Evolutionary conservation across 2,329 filamentous ascomycete genomes (phyloP).

Genomic region (Elsinoe batatas): DNA sequence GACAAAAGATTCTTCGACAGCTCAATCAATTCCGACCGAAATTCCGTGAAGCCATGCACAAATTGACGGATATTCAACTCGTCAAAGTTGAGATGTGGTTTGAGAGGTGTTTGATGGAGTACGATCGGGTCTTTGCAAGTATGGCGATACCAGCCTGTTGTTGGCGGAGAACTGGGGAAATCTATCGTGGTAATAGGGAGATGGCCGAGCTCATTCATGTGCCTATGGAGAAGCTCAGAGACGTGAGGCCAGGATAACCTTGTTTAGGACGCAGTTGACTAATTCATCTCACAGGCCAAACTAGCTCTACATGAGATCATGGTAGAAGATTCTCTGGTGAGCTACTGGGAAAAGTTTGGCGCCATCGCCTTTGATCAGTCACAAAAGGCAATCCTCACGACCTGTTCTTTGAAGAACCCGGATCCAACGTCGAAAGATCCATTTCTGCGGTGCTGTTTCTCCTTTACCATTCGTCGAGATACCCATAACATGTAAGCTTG

Average conservation of each 20-base stretch:
- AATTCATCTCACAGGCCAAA: constrained; percentile 58
- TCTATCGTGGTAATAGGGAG: constrained; percentile 94
- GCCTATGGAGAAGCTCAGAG: constrained; percentile 78
- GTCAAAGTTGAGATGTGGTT: constrained; percentile 99
- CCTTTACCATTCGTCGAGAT: constrained; percentile 90
- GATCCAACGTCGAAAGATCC: constrained; percentile 55
- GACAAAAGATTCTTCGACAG: constrained; percentile 84
- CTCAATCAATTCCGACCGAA: constrained; percentile 89
- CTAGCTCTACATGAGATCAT: constrained; percentile 93
- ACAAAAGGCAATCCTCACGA: constrained; percentile 91
- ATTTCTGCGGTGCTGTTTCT: constrained; percentile 89
- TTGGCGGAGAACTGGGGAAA: constrained; percentile 93
- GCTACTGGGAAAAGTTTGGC: constrained; percentile 98
- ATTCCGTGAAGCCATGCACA: constrained; percentile 90
- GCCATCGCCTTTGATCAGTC: constrained; percentile 91
- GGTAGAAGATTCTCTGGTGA: constrained; percentile 85
- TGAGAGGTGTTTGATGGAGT: constrained; percentile 90
- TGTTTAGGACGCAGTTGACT: neutral
- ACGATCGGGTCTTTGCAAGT: constrained; percentile 94
- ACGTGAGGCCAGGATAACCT: constrained; percentile 51
- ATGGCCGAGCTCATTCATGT: constrained; percentile 96
- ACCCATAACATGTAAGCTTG: constrained; percentile 83
- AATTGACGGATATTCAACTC: constrained; percentile 84
- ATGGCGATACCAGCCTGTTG: constrained; percentile 98
- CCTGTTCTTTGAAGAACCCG: constrained; percentile 80